phyloP scores from a whole-genome alignment of 2,329 filamentous ascomycete species.

The Nemania sp. region DNA sequence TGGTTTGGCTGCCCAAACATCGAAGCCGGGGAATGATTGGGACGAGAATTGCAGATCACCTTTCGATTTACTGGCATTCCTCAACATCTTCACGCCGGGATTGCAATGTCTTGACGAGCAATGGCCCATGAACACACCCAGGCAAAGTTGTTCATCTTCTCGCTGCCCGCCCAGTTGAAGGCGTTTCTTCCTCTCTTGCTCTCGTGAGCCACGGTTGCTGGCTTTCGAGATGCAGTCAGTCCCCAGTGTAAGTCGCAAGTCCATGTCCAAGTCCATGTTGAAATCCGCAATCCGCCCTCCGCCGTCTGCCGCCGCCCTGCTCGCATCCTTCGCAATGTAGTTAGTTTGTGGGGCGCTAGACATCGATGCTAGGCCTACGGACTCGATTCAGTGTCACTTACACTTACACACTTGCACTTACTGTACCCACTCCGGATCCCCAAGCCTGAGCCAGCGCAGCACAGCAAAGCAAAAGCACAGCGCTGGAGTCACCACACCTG shows the following conservation, averaged over 20 bases:
- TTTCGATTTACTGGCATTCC: constrained; percentile 33
- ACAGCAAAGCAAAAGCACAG: neutral
- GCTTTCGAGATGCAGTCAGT: constrained; percentile 57
- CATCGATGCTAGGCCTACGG: constrained; percentile 10
- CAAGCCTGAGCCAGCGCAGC: neutral
- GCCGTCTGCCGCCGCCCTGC: constrained; percentile 8
- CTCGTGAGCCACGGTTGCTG: constrained; percentile 41
- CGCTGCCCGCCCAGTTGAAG: constrained; percentile 39
- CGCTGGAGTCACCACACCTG: no score
- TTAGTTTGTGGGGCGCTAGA: constrained; percentile 20
- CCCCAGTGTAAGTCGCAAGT: constrained; percentile 57
- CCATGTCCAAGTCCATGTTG: constrained; percentile 24
- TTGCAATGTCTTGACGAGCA: constrained; percentile 41
- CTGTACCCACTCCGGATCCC: constrained; percentile 11
- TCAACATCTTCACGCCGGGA: constrained; percentile 20
- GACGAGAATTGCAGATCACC: constrained; percentile 18
- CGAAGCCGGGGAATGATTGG: constrained; percentile 1
- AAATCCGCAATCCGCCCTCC: constrained; percentile 7
- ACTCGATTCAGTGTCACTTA: constrained; percentile 4
- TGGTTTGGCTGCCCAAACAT: neutral
- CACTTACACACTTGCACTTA: no score
- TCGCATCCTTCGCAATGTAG: constrained; percentile 19
- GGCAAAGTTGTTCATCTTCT: constrained; percentile 34
- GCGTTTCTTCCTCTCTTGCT: constrained; percentile 33
- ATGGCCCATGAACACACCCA: constrained; percentile 38